These are phyloP conservation scores for Atkinsonella hypoxylon DNA, from an alignment of 2,329 filamentous ascomycete genomes.

Conservation along the genomic window DNA sequence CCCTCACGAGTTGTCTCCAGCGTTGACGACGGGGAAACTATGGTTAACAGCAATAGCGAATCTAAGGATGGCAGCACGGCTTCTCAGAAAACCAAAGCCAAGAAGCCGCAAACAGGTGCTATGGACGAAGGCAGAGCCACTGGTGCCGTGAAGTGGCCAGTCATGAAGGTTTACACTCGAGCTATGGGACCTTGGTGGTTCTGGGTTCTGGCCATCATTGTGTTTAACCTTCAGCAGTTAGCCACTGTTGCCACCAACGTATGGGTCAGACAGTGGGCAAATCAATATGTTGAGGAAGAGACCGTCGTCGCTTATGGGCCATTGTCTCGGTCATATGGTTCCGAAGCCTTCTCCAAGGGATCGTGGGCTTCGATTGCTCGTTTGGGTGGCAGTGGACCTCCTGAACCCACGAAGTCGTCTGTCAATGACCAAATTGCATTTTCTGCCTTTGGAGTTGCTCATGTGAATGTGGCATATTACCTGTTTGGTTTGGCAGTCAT, in stretches of 20 bases:
- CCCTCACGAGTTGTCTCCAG: slow-evolving; percentile 70
- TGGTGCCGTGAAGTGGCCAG: slow-evolving; percentile 78
- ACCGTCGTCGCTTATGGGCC: slow-evolving; percentile 11
- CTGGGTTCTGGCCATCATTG: slow-evolving; percentile 63
- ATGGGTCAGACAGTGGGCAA: slow-evolving; percentile 94
- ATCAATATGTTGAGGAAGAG: slow-evolving; percentile 55
- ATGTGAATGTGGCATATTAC: slow-evolving; percentile 77
- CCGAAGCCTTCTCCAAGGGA: slow-evolving; percentile 16
- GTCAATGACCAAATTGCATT: slow-evolving; percentile 8
- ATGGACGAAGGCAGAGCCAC: slow-evolving; percentile 69
- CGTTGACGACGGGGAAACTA: slow-evolving; percentile 51
- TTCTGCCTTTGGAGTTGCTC: slow-evolving; percentile 20
- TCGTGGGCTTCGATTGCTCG: slow-evolving; percentile 26
- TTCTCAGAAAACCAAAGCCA: slow-evolving; percentile 35
- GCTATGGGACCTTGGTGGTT: slow-evolving; percentile 98
- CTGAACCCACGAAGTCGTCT: neutral
- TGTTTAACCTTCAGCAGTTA: slow-evolving; percentile 75
- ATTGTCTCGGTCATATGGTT: slow-evolving; percentile 14
- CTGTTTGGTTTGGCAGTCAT: slow-evolving; percentile 72
- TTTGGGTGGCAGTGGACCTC: slow-evolving; percentile 15
- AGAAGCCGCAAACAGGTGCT: slow-evolving; percentile 36
- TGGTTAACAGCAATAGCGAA: slow-evolving; percentile 37
- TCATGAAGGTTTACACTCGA: slow-evolving; percentile 72
- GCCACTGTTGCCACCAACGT: slow-evolving; percentile 79
- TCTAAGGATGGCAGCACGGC: slow-evolving; percentile 32